Conservation (phyloP, 2,329 filamentous ascomycete genomes). For the Neobulgaria alba region DNA sequence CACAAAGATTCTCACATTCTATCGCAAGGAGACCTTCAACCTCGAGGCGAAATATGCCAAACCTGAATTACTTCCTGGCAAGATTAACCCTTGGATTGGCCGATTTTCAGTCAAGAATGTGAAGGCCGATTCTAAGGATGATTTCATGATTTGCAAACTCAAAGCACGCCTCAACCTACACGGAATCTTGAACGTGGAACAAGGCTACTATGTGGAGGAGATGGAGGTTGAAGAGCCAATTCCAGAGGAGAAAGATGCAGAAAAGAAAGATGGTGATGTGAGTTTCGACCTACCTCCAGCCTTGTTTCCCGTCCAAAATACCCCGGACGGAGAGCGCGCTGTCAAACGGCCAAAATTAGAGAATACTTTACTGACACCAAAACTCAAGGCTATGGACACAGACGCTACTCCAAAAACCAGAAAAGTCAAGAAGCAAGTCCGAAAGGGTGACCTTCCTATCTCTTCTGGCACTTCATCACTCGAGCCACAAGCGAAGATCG, state of each 20-base stretch:
- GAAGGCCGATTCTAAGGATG: conserved; percentile 84
- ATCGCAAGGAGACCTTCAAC: conserved; percentile 95
- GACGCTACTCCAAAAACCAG: conserved; percentile 71
- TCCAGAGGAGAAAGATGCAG: conserved; percentile 55
- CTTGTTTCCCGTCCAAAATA: conserved; percentile 7
- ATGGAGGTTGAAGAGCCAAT: conserved; percentile 93
- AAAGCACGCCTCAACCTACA: conserved; percentile 96
- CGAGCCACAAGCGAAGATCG: conserved; percentile 57
- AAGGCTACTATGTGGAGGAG: conserved; percentile 96
- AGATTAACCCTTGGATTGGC: conserved; percentile 90
- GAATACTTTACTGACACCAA: conserved; percentile 22
- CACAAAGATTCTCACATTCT: conserved; percentile 98
- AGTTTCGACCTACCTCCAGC: conserved; percentile 31
- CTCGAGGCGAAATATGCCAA: conserved; percentile 90
- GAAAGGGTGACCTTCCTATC: conserved; percentile 91
- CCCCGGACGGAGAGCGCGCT: conserved; percentile 17
- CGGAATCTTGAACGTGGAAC: conserved; percentile 92
- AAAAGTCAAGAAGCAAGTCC: conserved; percentile 98
- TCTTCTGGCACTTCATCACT: conserved; percentile 74
- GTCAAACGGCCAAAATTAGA: conserved; percentile 19
- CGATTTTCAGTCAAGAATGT: conserved; percentile 97
- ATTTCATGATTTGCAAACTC: conserved; percentile 99
- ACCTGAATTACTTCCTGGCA: conserved; percentile 78
- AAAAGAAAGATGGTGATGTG: conserved; percentile 57
- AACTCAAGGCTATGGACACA: conserved; percentile 64